Evolutionary conservation across 2,329 filamentous ascomycete species (phyloP), one percentile per base, ranked within the genome.

Genomic region (Arthrobotrys musiformis): DNA sequence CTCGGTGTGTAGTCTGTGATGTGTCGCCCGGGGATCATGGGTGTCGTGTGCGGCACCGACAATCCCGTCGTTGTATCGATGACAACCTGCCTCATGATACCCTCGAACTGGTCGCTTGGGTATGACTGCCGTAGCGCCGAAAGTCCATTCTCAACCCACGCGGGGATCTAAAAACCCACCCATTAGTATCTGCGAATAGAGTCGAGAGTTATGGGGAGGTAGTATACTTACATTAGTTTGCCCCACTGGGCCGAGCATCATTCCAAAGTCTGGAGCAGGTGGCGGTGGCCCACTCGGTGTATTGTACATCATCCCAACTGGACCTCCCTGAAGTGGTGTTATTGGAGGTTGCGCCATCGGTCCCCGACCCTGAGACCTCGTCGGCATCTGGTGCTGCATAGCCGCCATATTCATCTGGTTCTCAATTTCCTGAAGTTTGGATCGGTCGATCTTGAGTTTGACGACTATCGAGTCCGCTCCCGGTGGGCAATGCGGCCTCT

Each of bases 11-110:
- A 98, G 84, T 92, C 92, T 80, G 78, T 91, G 88, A 77, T 87
- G 86, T 66, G 88, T 90, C 7, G 87, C 85, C 82, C 81, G 13
- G 82, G 81, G 8, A 84, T 75, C 37, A 81, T 79, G 26, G 83
- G 76, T 83, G 87, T 81, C 82, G 86, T 84, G 28, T 85, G 84
- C 40, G 89, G 85, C 61, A 92, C 87, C 22, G 90, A 89, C 19
- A 88, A 84, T 77, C 91, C 89, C 1, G 92, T 94, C 58, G 88
- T 86, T 9, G 88, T 88, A 83, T 97, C 91, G 78, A 97, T 88
- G 73, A 92, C 90, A 24, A 90, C 92, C 84, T 96, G 94, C 77
- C 93, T 93, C 95, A 99, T 99, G 22, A 91, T 88, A 66, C 90
- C 91, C 83, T 97, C 93, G 82, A 98, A 98, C 30, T 88, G 88